phyloP scores from a whole-genome alignment of 495 filamentous ascomycete species.

The Hypoxylon intermedium region DNA sequence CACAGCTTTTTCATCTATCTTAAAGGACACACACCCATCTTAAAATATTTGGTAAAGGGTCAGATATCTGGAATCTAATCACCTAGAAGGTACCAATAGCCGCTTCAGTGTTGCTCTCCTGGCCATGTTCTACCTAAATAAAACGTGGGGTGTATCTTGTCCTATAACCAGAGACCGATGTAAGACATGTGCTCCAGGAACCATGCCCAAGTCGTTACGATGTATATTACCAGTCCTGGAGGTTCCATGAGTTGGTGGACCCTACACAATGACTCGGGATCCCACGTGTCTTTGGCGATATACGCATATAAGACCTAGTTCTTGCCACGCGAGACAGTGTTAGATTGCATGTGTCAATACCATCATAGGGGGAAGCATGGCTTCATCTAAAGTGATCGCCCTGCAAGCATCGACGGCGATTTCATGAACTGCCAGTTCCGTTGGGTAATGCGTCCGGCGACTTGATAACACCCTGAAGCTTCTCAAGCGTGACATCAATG shows the following conservation, averaged over 20 bases:
- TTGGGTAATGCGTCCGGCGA: slow-evolving; percentile 21
- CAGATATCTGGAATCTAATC: too few relatives aligned
- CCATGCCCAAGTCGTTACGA: not conserved
- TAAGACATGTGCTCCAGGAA: not conserved
- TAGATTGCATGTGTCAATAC: not conserved
- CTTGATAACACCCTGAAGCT: slow-evolving; percentile 50
- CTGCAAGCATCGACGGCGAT: not conserved
- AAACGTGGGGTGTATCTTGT: not conserved
- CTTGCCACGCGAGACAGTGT: not conserved
- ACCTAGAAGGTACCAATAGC: not conserved
- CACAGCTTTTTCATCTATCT: too few relatives aligned
- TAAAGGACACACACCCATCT: too few relatives aligned
- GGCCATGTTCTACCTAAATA: too few relatives aligned
- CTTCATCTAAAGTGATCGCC: not conserved
- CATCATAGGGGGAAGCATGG: not conserved
- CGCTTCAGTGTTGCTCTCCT: too few relatives aligned
- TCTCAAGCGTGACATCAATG: slow-evolving; percentile 70
- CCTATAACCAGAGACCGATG: not conserved
- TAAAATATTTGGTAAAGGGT: too few relatives aligned
- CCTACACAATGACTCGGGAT: not conserved
- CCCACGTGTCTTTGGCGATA: not conserved
- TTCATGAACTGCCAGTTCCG: slow-evolving; percentile 24
- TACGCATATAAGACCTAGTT: not conserved
- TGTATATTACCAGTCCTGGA: not conserved
- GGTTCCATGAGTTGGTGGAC: not conserved